Evolutionary conservation across 768 basidiomycete species (phyloP), one percentile per base, ranked within the genome.

Genomic region (Auriscalpium microsporum): DNA sequence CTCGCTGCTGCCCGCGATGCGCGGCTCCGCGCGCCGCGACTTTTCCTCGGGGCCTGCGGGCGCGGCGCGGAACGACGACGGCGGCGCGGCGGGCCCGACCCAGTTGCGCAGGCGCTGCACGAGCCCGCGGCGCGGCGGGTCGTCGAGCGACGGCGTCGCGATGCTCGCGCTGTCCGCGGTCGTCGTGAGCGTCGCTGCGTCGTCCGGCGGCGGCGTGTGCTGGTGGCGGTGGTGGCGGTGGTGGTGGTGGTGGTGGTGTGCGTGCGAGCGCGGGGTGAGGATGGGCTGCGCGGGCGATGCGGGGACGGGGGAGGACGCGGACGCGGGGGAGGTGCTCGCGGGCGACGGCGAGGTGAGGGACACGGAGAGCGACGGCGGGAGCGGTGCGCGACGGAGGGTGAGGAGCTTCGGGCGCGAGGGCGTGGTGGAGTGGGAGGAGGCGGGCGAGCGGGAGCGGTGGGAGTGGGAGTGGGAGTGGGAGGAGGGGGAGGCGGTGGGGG

Each of bases 161-260:
- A 62, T n/a, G 46, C 23, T 38, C 34, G 45, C 17, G 34, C 28
- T 28, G 28, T 46, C 36, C 17, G 44, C 28, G 16, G 33, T 33
- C 33, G 16, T 40, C 23, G 53, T 38, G 44, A 35, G 36, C 38
- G 52, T 6, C n/a, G 21, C 17, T 17, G 35, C 8, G 36, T 17
- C 14, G 54, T 35, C 10, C 23, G 21, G 13, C 69, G 59, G 2
- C 72, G 67, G 55, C 21, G 21, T 21, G 74, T 74, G 50, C 68
- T 67, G 0, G 67, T 57, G 11, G 68, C 65, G 40, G 62, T 65
- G 10, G 64, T 46, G 40, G 54, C 45, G 19, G 63, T 56, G 11
- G 63, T 62, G 13, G 61, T 64, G n/a, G 54, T 58, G 16, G 55
- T 58, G 40, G 37, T 48, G 50, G 2, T 59, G 58, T 45, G 58